Base-by-base conservation (phyloP, 2,329 filamentous ascomycete species). In the Fusarium marasasianum region DNA sequence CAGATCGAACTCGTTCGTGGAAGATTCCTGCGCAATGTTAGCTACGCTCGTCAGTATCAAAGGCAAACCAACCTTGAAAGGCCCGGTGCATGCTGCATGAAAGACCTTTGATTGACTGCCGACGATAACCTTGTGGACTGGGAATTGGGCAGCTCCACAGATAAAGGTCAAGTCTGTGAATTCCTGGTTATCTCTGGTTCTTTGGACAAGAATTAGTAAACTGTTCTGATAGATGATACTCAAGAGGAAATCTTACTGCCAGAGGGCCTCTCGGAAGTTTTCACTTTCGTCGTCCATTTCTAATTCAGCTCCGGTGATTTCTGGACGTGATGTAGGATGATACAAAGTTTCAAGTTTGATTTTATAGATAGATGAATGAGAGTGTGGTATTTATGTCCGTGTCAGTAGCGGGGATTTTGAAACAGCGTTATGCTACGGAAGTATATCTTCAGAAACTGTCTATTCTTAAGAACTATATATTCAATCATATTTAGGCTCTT, bases 341-440 rank as follows among this genome's bases (percentile, higher is more conserved):
- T 13, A 6, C 2, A 13, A 10, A 6, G 12, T 18, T 22, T 1
- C 8, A 18, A 33, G 45, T 9, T 31, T 14, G 8, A 24, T 24
- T 35, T 20, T 1, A 8, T 14, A 14, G 14, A 14, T 15, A 7
- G 5, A 20, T 35, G 12, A 10, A 24, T 8, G 31, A 3, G 17
- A 51, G 12, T 3, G 31, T 24, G 22, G 24, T 35, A n/a, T 20
- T 51, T 35, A 35, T 35, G 20, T 24, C 17, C 20, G 8, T n/a
- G 3, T 35, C 4, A 14, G 22, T 20, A 4, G 17, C 8, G 13
- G 6, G 24, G 4, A 3, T 1, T 24, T 35, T 3, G 2, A 24
- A 20, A 24, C 8, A 8, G n/a, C 8, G 14, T n/a, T 3, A 35
- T 14, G 4, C 8, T 20, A 3, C 22, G 1, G 1, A 51, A 35